Base-by-base conservation (phyloP, 768 basidiomycete genomes). In the Amyloporia xantha region DNA sequence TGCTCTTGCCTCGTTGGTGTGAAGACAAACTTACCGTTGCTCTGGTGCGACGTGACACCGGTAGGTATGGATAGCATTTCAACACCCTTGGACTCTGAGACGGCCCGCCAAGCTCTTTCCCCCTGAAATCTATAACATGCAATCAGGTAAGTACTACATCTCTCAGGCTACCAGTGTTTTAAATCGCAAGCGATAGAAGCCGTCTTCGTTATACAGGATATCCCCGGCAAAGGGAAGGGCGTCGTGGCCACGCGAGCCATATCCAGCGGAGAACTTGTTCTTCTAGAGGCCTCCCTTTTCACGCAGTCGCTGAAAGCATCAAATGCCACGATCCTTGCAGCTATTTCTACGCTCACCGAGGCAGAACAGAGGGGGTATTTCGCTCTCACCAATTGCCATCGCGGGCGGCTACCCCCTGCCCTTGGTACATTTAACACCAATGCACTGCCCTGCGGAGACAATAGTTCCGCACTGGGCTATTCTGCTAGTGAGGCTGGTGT, bases 371-470 rank as follows among this genome's bases (percentile, higher is more conserved):
- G 56, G 19, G 37, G 49, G 21, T 62, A 39, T 53, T 56, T 62
- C 44, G 23, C 48, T 5, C 55, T 60, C 7, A 38, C 50, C 1
- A 62, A 61, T 42, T 41, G 52, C 13, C 41, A 39, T 27, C 45
- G 41, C 11, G 35, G 21, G 27, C 23, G 44, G 2, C 45, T 51
- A 23, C 55, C 51, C 3, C 58, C 59, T 13, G 52, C 54, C 1
- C 27, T 54, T 3, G 62, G 57, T 0, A 60, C 59, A 13, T 62
- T 56, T 49, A 52, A 59, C 45, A 60, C 63, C 5, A 64, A 64
- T 42, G 56, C 49, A 5, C 25, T 62, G n/a, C 59, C 58, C 2
- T 64, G 52, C 50, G 46, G 52, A 23, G 39, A 55, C 47, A 10
- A 51, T 44, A 19, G 27, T 28, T 2, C 39, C 5, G 20, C 12